phyloP scores from a whole-genome alignment of 78 protist species.

The Parvularia atlantis region DNA sequence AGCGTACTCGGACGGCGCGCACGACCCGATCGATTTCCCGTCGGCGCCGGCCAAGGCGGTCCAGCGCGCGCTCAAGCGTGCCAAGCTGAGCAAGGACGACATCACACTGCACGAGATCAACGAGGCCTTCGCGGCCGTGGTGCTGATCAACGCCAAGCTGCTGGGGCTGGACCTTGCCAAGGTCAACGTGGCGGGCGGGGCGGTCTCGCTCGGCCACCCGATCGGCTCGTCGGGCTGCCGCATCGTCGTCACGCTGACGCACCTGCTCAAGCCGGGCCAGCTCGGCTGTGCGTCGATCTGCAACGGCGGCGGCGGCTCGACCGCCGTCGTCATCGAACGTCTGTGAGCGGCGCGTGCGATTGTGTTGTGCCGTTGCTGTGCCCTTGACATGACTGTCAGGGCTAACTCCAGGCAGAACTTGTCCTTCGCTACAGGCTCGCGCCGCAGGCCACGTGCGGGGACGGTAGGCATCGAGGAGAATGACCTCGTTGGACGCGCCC shows the following conservation, averaged over 20 bases:
- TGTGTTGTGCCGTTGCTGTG: no score
- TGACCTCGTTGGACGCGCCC: no score
- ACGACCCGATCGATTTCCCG: constrained; percentile 83
- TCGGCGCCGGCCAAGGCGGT: constrained; percentile 83
- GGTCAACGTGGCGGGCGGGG: constrained; percentile 94
- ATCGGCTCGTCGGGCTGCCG: constrained; percentile 94
- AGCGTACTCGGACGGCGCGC: constrained; percentile 84
- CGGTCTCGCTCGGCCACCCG: constrained; percentile 96
- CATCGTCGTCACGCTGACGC: constrained; percentile 69
- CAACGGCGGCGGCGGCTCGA: constrained; percentile 93
- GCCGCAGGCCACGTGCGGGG: no score
- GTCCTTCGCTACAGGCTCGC: no score
- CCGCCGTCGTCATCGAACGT: constrained; percentile 72
- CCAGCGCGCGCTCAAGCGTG: constrained; percentile 13
- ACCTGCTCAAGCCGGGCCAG: constrained; percentile 28
- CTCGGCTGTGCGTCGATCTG: constrained; percentile 83
- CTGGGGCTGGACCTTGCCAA: constrained; percentile 40
- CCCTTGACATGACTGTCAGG: no score
- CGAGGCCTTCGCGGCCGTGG: constrained; percentile 89
- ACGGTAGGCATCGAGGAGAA: no score
- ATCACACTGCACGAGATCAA: constrained; percentile 87
- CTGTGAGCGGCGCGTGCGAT: constrained; percentile 1
- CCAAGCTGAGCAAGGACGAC: constrained; percentile 20
- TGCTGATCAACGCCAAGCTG: constrained; percentile 70
- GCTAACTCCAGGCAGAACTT: no score